Base-by-base conservation (phyloP, 352 stramenopile genomes). In the Phytopythium aichiense region DNA sequence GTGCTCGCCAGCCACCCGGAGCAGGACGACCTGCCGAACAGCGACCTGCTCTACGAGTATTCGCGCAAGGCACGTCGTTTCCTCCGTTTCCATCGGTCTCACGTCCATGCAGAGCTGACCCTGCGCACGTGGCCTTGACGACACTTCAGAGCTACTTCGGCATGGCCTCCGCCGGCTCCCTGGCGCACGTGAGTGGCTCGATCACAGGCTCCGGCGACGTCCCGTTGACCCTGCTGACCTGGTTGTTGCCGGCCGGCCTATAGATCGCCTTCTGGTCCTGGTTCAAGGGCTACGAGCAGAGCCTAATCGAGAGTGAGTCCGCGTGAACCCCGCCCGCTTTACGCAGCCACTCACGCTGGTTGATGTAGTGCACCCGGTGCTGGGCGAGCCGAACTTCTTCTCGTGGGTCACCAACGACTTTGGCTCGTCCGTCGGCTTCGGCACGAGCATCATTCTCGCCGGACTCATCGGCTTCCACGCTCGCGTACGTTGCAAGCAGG, bases 201-300 rank as follows among this genome's bases (percentile, higher is more conserved):
- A 53, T 53, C 7, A 0, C 4, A 15, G 16, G 16, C 7, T 8
- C 22, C 6, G 33, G 33, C 33, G 25, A 16, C 18, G 8, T 40
- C 15, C 7, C 11, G 16, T 20, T 20, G 16, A 40, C 25, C 8
- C 50, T 18, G 7, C 12, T 12, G 13, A 23, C n/a, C 4, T 13
- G 15, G 8, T 60, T 60, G 16, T 12, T 31, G 48, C 18, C 2
- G 45, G 22, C n/a, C 31, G 31, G 33, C 2, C 18, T 60, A 42
- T 64, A 95, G 81, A 91, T 95, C 62, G 84, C 86, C 25, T 95
- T 95, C 56, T 95, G 86, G 86, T 93, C 84, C 30, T 95, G 86
- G 86, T 72, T 93, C 56, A 95, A 95, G 62, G 86, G 86, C n/a
- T 92, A 92, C 60, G 82, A 93, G 67, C 78, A 90, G 63, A 91